A percentile compares a stretch with the other conserved stretches of the same genome.
Conservation (phyloP, 1,284 basidiomycete species). For the Kalmanozyma brasiliensis region DNA sequence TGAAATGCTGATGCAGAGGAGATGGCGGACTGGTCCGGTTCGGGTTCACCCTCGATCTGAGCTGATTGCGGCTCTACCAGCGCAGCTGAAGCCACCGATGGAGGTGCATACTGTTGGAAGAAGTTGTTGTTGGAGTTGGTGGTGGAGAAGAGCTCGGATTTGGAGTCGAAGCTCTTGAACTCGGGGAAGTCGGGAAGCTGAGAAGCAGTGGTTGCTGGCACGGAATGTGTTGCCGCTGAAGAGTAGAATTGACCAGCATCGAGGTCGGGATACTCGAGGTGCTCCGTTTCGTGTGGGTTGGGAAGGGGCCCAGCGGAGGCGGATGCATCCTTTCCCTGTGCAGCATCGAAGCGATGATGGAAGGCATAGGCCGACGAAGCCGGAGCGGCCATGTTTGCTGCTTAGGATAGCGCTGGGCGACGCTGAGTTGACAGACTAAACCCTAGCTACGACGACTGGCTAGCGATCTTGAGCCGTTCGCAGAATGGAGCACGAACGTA, state of each 20-base stretch:
- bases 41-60: slow-evolving; percentile 29
- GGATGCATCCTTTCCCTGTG: slow-evolving; percentile 13
- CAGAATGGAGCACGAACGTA: too few species aligned
- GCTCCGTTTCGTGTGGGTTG: slow-evolving; percentile 9
- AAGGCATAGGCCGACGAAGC: slow-evolving; percentile 36
- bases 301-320: background rate
- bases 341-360: slow-evolving; percentile 41
- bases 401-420: background rate
- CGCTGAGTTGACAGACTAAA: too few species aligned
- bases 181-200: slow-evolving; percentile 40
- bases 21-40: slow-evolving; percentile 6
- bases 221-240: slow-evolving; percentile 21
- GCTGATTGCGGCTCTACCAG: slow-evolving; percentile 41
- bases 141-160: slow-evolving; percentile 24
- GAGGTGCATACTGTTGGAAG: slow-evolving; percentile 39
- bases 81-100: slow-evolving; percentile 24
- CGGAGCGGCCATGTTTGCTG: slow-evolving; percentile 33
- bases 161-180: slow-evolving; percentile 34
- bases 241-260: slow-evolving; percentile 45
- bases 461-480: too few species aligned
- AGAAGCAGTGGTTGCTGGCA: slow-evolving; percentile 12
- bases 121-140: slow-evolving; percentile 15
- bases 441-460: too few species aligned
- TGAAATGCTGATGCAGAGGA: slow-evolving; percentile 1
- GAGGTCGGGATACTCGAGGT: slow-evolving; percentile 39